These are phyloP conservation scores for Monosporozyma aerobia DNA, from an alignment of 805 yeast species.

Conservation along the genomic window DNA sequence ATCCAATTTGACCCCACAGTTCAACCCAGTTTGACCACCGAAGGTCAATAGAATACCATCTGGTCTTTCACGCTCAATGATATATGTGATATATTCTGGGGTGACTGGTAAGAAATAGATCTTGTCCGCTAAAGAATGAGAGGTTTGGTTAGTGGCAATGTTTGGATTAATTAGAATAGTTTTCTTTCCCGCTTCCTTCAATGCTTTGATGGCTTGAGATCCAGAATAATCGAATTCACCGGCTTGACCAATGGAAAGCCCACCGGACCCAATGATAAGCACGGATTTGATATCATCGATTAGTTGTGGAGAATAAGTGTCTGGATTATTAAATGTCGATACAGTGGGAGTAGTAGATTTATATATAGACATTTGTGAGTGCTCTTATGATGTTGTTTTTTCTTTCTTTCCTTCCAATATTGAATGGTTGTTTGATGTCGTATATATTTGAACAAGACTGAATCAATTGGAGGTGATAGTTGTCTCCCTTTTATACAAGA, in stretches of 20 bases:
- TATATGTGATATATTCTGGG: conserved; percentile 89
- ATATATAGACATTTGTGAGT: conserved; percentile 20
- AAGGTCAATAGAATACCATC: conserved; percentile 93
- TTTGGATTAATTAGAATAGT: conserved; percentile 89
- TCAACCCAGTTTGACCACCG: conserved; percentile 97
- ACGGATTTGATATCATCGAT: conserved; percentile 38
- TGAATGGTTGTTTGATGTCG: not conserved
- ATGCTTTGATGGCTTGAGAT: conserved; percentile 94
- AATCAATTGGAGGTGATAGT: not conserved
- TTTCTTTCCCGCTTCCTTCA: conserved; percentile 78
- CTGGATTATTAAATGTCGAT: conserved; percentile 24
- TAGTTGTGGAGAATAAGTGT: conserved; percentile 24
- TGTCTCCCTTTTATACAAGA: too few relatives aligned
- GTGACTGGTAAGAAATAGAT: conserved; percentile 94
- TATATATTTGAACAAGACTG: not conserved
- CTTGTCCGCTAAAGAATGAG: conserved; percentile 91
- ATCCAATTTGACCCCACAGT: conserved; percentile 90
- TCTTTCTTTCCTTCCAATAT: too few relatives aligned
- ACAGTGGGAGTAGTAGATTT: conserved; percentile 23
- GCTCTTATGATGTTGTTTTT: too few relatives aligned
- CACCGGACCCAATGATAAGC: conserved; percentile 93
- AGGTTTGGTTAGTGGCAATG: conserved; percentile 94
- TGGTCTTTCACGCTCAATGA: conserved; percentile 92
- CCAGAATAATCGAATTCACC: conserved; percentile 98
- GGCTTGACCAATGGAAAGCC: conserved; percentile 94